Percentiles rank a stretch among this genome's conserved stretches.
Evolutionary conservation across 2,329 filamentous ascomycete genomes (phyloP).

Genomic region (Microdochium trichocladiopsis): DNA sequence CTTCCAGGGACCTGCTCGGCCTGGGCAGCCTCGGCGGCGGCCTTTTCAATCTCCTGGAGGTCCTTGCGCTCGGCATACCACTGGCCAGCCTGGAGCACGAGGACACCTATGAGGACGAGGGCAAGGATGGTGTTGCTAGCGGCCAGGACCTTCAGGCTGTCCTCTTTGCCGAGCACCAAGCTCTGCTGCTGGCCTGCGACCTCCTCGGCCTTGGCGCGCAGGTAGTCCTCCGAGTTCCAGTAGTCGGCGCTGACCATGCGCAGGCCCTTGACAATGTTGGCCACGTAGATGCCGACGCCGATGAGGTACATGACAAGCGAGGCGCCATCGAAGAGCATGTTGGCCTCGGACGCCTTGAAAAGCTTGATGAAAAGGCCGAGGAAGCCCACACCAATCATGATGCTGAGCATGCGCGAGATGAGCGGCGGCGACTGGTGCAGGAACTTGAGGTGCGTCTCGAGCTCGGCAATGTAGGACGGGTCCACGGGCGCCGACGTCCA

Average conservation of each 20-base stretch:
- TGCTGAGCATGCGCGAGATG: constrained; percentile 88
- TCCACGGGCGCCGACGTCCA: constrained; percentile 64
- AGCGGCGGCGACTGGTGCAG: constrained; percentile 86
- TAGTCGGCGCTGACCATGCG: constrained; percentile 70
- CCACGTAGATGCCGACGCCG: constrained; percentile 85
- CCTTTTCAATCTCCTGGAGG: constrained; percentile 65
- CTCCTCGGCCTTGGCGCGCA: constrained; percentile 38
- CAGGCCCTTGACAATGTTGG: constrained; percentile 94
- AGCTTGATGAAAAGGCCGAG: constrained; percentile 89
- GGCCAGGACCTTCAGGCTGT: constrained; percentile 82
- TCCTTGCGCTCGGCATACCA: constrained; percentile 98
- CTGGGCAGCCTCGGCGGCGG: constrained; percentile 34
- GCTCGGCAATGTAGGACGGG: constrained; percentile 68
- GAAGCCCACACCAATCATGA: constrained; percentile 82
- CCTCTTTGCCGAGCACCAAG: constrained; percentile 63
- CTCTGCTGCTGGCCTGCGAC: constrained; percentile 32
- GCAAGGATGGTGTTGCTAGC: constrained; percentile 96
- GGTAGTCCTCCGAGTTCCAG: constrained; percentile 36
- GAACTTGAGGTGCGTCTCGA: constrained; percentile 86
- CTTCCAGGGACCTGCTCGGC: constrained; percentile 13
- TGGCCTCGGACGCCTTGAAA: constrained; percentile 87
- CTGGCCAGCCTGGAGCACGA: constrained; percentile 91
- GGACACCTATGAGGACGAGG: constrained; percentile 81
- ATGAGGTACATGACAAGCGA: constrained; percentile 78
- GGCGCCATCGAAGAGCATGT: constrained; percentile 88